Evolutionary conservation across 108 stramenopile species (phyloP).

Genomic region (Nannochloropsis granulata): DNA sequence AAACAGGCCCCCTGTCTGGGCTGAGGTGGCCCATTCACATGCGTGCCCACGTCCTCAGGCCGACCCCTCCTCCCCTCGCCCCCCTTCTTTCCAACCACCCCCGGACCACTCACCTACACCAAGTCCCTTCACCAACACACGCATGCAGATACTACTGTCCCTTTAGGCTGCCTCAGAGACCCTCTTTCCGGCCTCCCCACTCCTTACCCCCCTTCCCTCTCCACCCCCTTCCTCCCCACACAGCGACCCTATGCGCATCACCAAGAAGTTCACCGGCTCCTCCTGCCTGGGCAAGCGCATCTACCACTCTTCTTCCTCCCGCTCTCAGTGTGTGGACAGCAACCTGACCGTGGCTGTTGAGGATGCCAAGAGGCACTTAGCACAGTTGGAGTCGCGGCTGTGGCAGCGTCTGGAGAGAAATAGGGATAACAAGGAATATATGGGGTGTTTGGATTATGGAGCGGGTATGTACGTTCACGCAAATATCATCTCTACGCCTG

Average conservation of each 20-base stretch:
- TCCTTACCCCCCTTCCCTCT: neutral
- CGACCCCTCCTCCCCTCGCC: no score
- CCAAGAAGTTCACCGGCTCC: slow-evolving; percentile 89
- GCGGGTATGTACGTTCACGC: neutral
- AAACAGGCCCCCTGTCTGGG: no score
- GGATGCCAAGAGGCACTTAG: slow-evolving; percentile 16
- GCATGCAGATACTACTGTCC: no score
- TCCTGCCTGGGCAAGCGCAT: slow-evolving; percentile 67
- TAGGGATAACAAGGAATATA: slow-evolving; percentile 2
- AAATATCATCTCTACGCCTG: slow-evolving; percentile 10
- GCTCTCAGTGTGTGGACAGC: neutral
- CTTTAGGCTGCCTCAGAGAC: no score
- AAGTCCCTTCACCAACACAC: no score
- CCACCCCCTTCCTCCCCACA: neutral
- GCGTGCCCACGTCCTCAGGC: no score
- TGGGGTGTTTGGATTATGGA: slow-evolving; percentile 14
- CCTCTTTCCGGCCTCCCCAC: no score
- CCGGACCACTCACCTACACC: no score
- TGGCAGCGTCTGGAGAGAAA: slow-evolving; percentile 22
- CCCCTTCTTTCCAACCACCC: no score
- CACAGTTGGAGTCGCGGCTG: slow-evolving; percentile 24
- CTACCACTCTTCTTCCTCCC: slow-evolving; percentile 20
- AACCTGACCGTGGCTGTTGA: neutral
- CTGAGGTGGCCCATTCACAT: no score
- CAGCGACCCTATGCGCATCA: slow-evolving; percentile 85